phyloP scores from a whole-genome alignment of 2,329 filamentous ascomycete genomes.

The Penicillium sumatraense region DNA sequence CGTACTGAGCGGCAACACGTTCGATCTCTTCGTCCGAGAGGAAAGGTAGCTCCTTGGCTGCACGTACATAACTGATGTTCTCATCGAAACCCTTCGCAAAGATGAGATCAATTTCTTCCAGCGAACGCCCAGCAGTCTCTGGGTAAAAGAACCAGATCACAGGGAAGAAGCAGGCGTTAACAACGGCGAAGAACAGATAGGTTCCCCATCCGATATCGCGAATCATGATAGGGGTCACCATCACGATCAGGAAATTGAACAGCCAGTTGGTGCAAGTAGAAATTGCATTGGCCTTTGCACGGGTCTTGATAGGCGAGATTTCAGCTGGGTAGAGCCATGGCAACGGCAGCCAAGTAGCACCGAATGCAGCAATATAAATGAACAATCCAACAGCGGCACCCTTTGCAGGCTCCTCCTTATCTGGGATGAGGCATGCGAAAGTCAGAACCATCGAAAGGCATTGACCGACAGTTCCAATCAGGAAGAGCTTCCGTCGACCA shows the following conservation, averaged over 20 bases:
- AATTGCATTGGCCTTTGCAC: neutral
- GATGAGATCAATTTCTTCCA: slow-evolving; percentile 91
- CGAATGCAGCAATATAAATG: neutral
- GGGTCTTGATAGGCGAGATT: neutral
- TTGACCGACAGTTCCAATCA: slow-evolving; percentile 61
- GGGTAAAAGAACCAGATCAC: slow-evolving; percentile 75
- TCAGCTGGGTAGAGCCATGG: slow-evolving; percentile 1
- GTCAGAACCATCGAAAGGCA: neutral
- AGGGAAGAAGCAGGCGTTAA: slow-evolving; percentile 57
- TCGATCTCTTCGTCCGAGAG: too few relatives aligned
- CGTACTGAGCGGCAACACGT: too few relatives aligned
- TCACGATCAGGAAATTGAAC: neutral
- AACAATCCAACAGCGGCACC: slow-evolving; percentile 2
- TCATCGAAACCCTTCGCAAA: slow-evolving; percentile 97
- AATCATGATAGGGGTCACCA: neutral
- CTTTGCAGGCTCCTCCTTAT: neutral
- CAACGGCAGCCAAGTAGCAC: neutral
- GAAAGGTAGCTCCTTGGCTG: too few relatives aligned
- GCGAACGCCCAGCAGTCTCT: slow-evolving; percentile 92
- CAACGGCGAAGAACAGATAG: slow-evolving; percentile 52
- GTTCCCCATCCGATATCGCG: neutral
- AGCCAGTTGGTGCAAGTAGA: slow-evolving; percentile 2
- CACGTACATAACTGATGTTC: too few relatives aligned
- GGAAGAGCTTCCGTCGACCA: slow-evolving; percentile 36
- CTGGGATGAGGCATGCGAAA: neutral